phyloP scores from a whole-genome alignment of 2,329 filamentous ascomycete genomes.

The Aschersonia sp. region DNA sequence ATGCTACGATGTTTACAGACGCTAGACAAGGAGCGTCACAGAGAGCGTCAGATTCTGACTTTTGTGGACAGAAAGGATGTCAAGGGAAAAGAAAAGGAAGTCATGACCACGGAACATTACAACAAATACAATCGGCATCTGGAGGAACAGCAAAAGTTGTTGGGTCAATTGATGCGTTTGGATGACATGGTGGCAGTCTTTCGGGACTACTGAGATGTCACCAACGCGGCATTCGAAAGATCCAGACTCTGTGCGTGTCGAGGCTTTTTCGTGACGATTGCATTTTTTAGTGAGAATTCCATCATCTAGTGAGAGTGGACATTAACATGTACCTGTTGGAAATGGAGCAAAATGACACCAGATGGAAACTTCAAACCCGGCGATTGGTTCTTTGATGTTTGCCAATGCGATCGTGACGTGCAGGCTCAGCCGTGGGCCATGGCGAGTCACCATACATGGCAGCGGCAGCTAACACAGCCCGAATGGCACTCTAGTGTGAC shows the following conservation, averaged over 20 bases:
- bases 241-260: neutral
- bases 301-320: too few relatives aligned
- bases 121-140: conserved; percentile 43
- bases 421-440: too few relatives aligned
- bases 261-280: too few relatives aligned
- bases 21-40: conserved; percentile 58
- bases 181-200: conserved; percentile 77
- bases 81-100: conserved; percentile 67
- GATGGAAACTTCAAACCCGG: too few relatives aligned
- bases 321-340: too few relatives aligned
- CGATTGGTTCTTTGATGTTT: too few relatives aligned
- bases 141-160: conserved; percentile 55
- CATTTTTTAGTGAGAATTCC: too few relatives aligned
- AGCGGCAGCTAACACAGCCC: too few relatives aligned
- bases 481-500: too few relatives aligned
- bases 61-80: conserved; percentile 81
- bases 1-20: conserved; percentile 80
- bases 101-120: conserved; percentile 61
- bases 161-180: conserved; percentile 64
- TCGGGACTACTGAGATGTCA: conserved; percentile 51
- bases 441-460: too few relatives aligned
- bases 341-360: too few relatives aligned
- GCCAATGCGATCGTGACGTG: too few relatives aligned
- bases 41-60: conserved; percentile 56
- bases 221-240: neutral